These are phyloP conservation scores for Cornus suecica DNA, from an alignment of 148 eudicot genomes.

Conservation along the genomic window DNA sequence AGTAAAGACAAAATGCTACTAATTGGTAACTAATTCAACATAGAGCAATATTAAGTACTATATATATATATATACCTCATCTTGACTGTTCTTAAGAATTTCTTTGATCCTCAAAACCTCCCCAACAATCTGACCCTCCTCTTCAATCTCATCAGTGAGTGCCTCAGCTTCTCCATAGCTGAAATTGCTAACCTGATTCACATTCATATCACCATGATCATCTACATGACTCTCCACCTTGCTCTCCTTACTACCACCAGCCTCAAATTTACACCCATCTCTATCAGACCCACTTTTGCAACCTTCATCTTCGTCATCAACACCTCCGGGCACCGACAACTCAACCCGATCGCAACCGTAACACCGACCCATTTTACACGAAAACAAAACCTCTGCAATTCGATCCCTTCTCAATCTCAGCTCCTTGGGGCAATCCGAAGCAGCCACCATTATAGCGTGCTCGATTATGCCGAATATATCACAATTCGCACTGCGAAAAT, in stretches of 20 bases:
- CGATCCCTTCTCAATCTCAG: constrained; percentile 51
- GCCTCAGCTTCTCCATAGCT: constrained; percentile 88
- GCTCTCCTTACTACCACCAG: constrained; percentile 63
- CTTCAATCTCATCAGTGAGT: constrained; percentile 77
- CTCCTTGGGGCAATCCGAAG: constrained; percentile 76
- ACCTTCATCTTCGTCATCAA: neutral
- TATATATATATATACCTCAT: constrained; percentile 49
- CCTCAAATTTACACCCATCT: constrained; percentile 27
- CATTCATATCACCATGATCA: constrained; percentile 37
- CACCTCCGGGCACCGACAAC: constrained; percentile 36
- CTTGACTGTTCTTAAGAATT: constrained; percentile 49
- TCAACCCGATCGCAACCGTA: constrained; percentile 64
- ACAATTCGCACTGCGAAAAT: constrained; percentile 49
- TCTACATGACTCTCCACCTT: constrained; percentile 48
- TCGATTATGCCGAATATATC: constrained; percentile 81
- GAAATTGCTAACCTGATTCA: constrained; percentile 44
- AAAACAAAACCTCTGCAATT: constrained; percentile 66
- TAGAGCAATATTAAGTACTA: neutral
- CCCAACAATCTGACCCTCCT: constrained; percentile 45
- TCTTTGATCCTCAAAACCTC: constrained; percentile 86
- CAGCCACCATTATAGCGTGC: constrained; percentile 73
- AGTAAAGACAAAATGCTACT: neutral
- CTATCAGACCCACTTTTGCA: constrained; percentile 19
- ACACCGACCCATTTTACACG: constrained; percentile 52
- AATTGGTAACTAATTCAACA: neutral